Percentiles rank a stretch among this genome's conserved stretches.
These are phyloP conservation scores for Whalleya microplaca DNA, from an alignment of 2,329 filamentous ascomycete species.

Conservation along the genomic window DNA sequence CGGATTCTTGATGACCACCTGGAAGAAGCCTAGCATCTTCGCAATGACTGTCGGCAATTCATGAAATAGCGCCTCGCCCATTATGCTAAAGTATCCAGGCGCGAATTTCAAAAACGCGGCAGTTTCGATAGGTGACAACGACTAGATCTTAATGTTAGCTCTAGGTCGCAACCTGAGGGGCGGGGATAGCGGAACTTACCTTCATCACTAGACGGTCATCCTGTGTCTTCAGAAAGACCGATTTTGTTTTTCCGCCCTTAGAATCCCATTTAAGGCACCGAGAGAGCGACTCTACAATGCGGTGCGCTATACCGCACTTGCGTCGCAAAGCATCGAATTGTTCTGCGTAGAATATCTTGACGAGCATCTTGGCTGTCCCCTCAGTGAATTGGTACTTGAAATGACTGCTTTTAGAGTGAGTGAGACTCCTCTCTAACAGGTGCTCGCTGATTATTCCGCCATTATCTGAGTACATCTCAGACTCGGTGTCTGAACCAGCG, in stretches of 20 bases:
- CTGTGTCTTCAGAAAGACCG: slow-evolving; percentile 93
- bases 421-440: slow-evolving; percentile 82
- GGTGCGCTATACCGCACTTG: slow-evolving; percentile 90
- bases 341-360: slow-evolving; percentile 98
- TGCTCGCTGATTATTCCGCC: slow-evolving; percentile 53
- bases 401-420: slow-evolving; percentile 86
- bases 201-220: slow-evolving; percentile 95
- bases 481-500: slow-evolving; percentile 34
- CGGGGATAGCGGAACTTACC: slow-evolving; percentile 35
- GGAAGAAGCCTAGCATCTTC: slow-evolving; percentile 99
- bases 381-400: slow-evolving; percentile 96
- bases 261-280: slow-evolving; percentile 98
- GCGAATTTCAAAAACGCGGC: slow-evolving; percentile 94
- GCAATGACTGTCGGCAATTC: slow-evolving; percentile 95
- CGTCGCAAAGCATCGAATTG: slow-evolving; percentile 93
- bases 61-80: slow-evolving; percentile 94
- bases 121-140: slow-evolving; percentile 86
- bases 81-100: slow-evolving; percentile 95
- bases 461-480: slow-evolving; percentile 34
- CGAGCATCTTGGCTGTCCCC: slow-evolving; percentile 91
- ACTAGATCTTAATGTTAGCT: slow-evolving; percentile 52
- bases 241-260: slow-evolving; percentile 97
- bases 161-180: slow-evolving; percentile 44
- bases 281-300: slow-evolving; percentile 93
- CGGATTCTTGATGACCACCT: slow-evolving; percentile 95